Conservation (phyloP, 257 asterid genomes). For the Lantana camara region DNA sequence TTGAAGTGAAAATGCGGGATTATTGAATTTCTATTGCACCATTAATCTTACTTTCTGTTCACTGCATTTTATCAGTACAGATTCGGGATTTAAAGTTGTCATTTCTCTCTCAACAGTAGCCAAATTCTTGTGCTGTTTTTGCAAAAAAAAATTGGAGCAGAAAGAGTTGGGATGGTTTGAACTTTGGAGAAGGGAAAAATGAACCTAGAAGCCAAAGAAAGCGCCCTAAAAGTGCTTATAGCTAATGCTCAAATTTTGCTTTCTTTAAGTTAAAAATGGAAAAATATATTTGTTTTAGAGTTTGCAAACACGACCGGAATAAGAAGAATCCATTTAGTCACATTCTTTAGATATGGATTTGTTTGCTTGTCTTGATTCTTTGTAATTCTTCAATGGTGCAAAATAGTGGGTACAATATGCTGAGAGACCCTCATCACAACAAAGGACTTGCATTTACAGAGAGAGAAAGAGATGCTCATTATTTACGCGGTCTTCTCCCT, state of each 20-base stretch:
- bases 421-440: slow-evolving; percentile 87
- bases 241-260: too few species aligned
- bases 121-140: too few species aligned
- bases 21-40: not conserved
- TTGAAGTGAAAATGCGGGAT: not conserved
- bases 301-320: too few species aligned
- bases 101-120: not conserved
- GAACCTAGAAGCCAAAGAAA: too few species aligned
- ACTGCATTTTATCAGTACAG: not conserved
- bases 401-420: slow-evolving; percentile 64
- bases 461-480: slow-evolving; percentile 81
- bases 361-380: not conserved
- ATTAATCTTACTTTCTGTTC: not conserved
- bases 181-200: too few species aligned
- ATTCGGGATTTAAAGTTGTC: not conserved
- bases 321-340: not conserved
- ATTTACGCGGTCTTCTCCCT: slow-evolving; percentile 82
- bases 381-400: not conserved
- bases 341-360: not conserved
- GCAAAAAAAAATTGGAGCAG: too few species aligned
- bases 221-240: too few species aligned
- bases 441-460: slow-evolving; percentile 86
- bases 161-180: too few species aligned
- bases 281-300: too few species aligned
- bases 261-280: too few species aligned